Evolutionary conservation across 192 early-diverging fungal species (phyloP).

Genomic region (Gryganskiella cystojenkinii): DNA sequence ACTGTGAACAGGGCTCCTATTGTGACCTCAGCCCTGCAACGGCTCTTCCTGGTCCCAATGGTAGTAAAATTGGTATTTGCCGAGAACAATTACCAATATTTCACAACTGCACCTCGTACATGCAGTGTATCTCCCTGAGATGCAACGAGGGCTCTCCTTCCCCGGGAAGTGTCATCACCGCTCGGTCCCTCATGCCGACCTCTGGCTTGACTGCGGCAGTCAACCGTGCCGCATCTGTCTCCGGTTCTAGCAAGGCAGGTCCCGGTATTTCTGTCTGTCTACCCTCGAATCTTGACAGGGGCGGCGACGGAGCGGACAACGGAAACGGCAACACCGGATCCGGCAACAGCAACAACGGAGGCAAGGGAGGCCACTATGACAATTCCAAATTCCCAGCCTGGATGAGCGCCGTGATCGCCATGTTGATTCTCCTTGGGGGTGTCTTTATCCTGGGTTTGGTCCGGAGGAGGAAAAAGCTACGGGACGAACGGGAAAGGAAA

Average conservation of each 20-base stretch:
- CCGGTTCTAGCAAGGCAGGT: background rate
- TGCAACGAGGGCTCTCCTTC: conserved; percentile 3
- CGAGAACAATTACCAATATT: conserved; percentile 26
- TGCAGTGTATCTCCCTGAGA: conserved; percentile 31
- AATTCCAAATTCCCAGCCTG: conserved; percentile 7
- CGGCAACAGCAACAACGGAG: background rate
- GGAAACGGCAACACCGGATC: too few relatives aligned
- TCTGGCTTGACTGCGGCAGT: background rate
- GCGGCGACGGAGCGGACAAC: background rate
- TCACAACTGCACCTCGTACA: conserved; percentile 35
- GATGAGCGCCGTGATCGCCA: conserved; percentile 26
- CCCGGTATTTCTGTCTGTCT: conserved; percentile 9
- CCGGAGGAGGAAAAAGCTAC: conserved; percentile 25
- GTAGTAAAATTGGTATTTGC: conserved; percentile 7
- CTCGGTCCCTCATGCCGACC: background rate
- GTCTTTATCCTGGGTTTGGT: conserved; percentile 25
- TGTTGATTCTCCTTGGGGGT: conserved; percentile 14
- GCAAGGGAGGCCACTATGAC: background rate
- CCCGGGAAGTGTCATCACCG: background rate
- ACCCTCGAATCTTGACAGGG: conserved; percentile 15
- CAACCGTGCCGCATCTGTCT: too few relatives aligned
- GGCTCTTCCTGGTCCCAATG: background rate
- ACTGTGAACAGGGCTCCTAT: conserved; percentile 37
- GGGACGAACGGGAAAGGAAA: conserved; percentile 18
- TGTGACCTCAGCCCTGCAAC: conserved; percentile 18